Evolutionary conservation across 1,284 basidiomycete genomes (phyloP).

Genomic region (Irpex sp.): DNA sequence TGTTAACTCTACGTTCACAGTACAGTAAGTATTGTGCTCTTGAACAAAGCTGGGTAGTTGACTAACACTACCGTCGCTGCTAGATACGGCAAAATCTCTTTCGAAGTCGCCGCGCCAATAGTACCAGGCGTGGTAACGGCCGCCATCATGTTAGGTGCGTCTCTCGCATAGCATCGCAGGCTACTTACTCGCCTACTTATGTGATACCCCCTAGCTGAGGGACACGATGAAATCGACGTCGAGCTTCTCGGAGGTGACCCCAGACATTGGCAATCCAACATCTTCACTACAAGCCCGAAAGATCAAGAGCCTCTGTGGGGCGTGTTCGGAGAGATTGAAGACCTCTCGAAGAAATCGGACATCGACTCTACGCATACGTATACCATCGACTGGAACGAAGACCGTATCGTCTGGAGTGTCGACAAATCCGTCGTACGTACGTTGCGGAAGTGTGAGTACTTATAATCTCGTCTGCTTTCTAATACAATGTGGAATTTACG

Average conservation of each 20-base stretch:
- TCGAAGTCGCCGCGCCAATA: conserved; percentile 29
- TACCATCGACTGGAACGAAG: conserved; percentile 39
- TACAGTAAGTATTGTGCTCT: conserved; percentile 24
- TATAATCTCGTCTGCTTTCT: background rate
- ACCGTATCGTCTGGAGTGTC: conserved; percentile 40
- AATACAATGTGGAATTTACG: background rate
- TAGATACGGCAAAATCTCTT: conserved; percentile 36
- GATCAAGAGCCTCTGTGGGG: conserved; percentile 36
- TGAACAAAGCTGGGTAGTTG: background rate
- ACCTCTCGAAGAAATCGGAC: conserved; percentile 20
- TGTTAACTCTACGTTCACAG: conserved; percentile 38
- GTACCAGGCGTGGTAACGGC: conserved; percentile 38
- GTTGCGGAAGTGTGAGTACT: conserved; percentile 31
- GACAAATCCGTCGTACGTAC: conserved; percentile 37
- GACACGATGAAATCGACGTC: conserved; percentile 42
- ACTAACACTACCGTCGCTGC: background rate
- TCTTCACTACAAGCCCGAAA: conserved; percentile 34
- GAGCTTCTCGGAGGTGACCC: conserved; percentile 40
- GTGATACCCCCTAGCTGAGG: conserved; percentile 22
- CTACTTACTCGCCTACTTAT: background rate
- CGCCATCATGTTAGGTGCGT: conserved; percentile 36
- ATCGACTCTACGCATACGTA: conserved; percentile 33
- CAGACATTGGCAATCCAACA: conserved; percentile 42
- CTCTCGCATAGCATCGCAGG: background rate
- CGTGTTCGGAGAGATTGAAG: conserved; percentile 34